These are phyloP conservation scores for Stellera chamaejasme DNA, from an alignment of 345 rosid species.

Conservation along the genomic window DNA sequence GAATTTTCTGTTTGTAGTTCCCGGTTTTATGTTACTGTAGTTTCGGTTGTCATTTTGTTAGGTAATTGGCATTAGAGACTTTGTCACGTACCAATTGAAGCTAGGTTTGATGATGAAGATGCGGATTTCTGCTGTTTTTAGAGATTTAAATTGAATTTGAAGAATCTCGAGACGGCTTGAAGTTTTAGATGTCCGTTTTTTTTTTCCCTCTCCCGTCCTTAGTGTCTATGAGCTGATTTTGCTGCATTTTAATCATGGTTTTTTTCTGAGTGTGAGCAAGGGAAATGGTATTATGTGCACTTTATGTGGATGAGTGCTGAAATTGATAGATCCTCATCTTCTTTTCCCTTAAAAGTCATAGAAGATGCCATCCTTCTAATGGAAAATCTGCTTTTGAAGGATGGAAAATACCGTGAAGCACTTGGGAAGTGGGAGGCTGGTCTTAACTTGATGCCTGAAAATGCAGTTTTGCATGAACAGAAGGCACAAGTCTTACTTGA, in stretches of 20 bases:
- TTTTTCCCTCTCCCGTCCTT: neutral
- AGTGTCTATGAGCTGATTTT: neutral
- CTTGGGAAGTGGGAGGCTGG: conserved; percentile 90
- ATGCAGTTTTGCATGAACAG: conserved; percentile 72
- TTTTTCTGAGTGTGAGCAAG: no score
- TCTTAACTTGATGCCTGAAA: conserved; percentile 55
- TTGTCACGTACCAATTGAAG: neutral
- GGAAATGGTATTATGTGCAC: no score
- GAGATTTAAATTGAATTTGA: neutral
- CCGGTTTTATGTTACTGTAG: neutral
- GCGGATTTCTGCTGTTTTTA: neutral
- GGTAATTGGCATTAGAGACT: neutral
- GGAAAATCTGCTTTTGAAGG: conserved; percentile 34
- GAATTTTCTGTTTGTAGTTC: neutral
- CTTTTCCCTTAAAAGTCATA: no score
- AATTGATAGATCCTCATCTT: no score
- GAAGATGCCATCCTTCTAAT: conserved; percentile 1
- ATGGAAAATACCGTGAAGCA: conserved; percentile 76
- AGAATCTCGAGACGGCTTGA: neutral
- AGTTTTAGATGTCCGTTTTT: no score
- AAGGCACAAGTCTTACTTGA: conserved; percentile 91
- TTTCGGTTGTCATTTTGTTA: neutral
- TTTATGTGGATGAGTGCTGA: no score
- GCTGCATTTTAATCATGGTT: no score
- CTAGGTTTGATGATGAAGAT: neutral